Percentiles rank a stretch among this genome's conserved stretches.
These are phyloP conservation scores for Mitragyna speciosa DNA, from an alignment of 257 asterid species.

Conservation along the genomic window DNA sequence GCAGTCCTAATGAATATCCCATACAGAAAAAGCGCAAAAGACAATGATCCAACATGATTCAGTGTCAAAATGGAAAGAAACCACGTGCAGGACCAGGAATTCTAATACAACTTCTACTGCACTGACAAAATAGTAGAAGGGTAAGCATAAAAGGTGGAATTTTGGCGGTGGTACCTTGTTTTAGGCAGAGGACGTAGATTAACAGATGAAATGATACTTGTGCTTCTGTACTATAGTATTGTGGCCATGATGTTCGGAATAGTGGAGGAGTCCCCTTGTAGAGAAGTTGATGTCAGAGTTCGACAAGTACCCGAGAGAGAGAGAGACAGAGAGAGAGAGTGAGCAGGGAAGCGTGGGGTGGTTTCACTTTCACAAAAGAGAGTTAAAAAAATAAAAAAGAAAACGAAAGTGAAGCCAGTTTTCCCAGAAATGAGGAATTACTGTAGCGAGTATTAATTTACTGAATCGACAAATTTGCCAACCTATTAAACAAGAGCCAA, in stretches of 20 bases:
- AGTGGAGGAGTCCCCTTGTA: neutral
- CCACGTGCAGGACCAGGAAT: conserved; percentile 7
- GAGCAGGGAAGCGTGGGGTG: neutral
- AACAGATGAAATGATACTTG: neutral
- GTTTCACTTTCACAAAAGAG: neutral
- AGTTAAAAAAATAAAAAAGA: neutral
- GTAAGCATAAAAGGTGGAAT: neutral
- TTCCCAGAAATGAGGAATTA: neutral
- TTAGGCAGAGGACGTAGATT: neutral
- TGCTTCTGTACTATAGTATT: conserved; percentile 3
- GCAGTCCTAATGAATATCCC: neutral
- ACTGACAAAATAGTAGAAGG: no score
- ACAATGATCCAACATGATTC: conserved; percentile 31
- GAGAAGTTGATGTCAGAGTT: conserved; percentile 11
- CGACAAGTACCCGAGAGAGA: conserved; percentile 4
- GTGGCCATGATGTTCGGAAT: conserved; percentile 7
- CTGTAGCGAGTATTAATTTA: neutral
- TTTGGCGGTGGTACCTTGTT: conserved; percentile 12
- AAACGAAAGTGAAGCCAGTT: neutral
- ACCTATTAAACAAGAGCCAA: neutral
- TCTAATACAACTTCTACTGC: neutral
- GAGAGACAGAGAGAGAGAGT: no score
- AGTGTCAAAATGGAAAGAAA: neutral
- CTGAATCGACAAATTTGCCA: conserved; percentile 17
- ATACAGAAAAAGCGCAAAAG: neutral